These are phyloP conservation scores for Crithidia expoeki DNA, from an alignment of 208 protist species.

Conservation along the genomic window DNA sequence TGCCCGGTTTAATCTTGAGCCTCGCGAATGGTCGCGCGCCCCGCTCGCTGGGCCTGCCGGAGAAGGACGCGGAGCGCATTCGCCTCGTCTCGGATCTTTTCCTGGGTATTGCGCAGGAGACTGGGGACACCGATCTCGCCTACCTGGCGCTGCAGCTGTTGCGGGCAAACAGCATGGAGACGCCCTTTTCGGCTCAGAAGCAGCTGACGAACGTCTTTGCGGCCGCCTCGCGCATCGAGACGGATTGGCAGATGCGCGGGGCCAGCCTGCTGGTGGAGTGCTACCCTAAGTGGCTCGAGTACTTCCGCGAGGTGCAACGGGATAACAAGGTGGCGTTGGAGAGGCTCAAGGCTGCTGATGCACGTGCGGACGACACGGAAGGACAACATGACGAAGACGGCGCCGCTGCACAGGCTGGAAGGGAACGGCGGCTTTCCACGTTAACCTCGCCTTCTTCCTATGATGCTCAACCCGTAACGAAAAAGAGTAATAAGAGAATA, in stretches of 20 bases:
- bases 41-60: conserved; percentile 54
- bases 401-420: no score
- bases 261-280: conserved; percentile 67
- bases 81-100: conserved; percentile 65
- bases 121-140: conserved; percentile 79
- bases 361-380: neutral
- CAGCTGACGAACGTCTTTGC: conserved; percentile 87
- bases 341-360: conserved; percentile 9
- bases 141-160: conserved; percentile 85
- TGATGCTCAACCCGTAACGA: neutral
- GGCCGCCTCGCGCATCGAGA: conserved; percentile 70
- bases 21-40: conserved; percentile 82
- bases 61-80: conserved; percentile 51
- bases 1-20: conserved; percentile 76
- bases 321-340: conserved; percentile 55
- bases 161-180: conserved; percentile 75
- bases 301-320: conserved; percentile 54
- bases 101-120: conserved; percentile 73
- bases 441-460: neutral
- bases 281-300: conserved; percentile 69
- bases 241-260: conserved; percentile 79
- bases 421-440: no score
- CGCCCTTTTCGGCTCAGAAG: conserved; percentile 81
- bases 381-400: no score
- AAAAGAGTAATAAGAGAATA: no score